Evolutionary conservation across 2,329 filamentous ascomycete species (phyloP), one percentile per base, ranked within the genome.

Genomic region (Aphanoascus verrucosus): DNA sequence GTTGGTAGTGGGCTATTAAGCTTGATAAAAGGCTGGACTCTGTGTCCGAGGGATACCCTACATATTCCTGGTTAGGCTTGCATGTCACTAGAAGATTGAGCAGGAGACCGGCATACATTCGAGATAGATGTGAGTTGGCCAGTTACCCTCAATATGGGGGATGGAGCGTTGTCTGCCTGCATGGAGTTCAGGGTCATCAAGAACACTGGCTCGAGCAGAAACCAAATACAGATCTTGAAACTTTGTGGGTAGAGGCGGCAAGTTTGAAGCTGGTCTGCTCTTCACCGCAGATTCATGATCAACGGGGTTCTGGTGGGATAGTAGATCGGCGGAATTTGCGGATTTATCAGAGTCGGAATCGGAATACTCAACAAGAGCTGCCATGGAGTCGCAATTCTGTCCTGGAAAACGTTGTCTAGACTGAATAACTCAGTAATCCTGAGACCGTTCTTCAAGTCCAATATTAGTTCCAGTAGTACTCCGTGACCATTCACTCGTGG

Each of bases 211-310:
- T 57, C 91, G 82, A 49, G 86, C 83, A 40, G 83, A 86, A 9
- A 86, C 84, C 28, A 90, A 85, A 70, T 98, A 97, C 52, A 97
- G 77, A 67, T 96, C 86, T 67, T 89, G 86, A 68, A 98, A 97
- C 53, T 80, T 73, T 11, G 82, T 69, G 7, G 90, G 91, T 19
- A 96, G 77, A 7, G 89, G 86, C 31, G 87, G 88, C 35, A 90
- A 37, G 34, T 17, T 3, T 31, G 47, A 41, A 15, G 28, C 23
- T 28, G 23, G 23, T 28, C 23, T 28, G 23, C 23, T 28, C 23
- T 28, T 28, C 23, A 28, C 23, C 7, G 23, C 3, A 28, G 23
- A 28, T 7, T 7, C 23, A 28, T 28, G 23, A 7, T 3, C 23
- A 7, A 28, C 23, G 23, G 23, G 23, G 23, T 28, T 28, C 23